Evolutionary conservation across 2,329 filamentous ascomycete genomes (phyloP).

Genomic region (Sporothrix inflata): DNA sequence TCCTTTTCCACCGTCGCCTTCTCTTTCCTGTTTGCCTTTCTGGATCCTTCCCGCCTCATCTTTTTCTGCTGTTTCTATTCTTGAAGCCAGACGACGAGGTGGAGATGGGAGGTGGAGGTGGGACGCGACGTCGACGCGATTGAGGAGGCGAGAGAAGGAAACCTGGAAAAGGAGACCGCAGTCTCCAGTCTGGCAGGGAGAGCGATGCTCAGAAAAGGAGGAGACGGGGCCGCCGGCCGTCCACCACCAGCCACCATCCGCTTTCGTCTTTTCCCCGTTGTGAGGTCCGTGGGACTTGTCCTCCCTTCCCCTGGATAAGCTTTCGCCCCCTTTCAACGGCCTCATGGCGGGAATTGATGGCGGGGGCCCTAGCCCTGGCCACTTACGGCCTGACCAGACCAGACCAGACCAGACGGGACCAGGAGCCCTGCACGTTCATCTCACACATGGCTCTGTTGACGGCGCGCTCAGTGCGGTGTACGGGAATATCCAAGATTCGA

Average conservation of each 20-base stretch:
- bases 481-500: slow-evolving; percentile 1
- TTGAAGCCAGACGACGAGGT: background rate
- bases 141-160: background rate
- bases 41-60: background rate
- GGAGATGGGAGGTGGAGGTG: slow-evolving; percentile 1
- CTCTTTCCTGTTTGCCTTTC: background rate
- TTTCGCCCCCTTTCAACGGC: background rate
- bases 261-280: background rate
- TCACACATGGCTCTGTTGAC: background rate
- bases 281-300: background rate
- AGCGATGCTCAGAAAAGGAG: background rate
- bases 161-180: background rate
- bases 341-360: background rate
- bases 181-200: background rate
- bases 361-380: background rate
- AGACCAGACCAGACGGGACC: background rate
- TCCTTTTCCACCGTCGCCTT: slow-evolving; percentile 8
- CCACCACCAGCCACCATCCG: background rate
- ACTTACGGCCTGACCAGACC: background rate
- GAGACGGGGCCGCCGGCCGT: background rate
- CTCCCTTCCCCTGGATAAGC: slow-evolving; percentile 8
- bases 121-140: background rate
- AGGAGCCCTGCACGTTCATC: background rate
- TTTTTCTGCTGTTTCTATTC: background rate
- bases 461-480: background rate